These are phyloP conservation scores for Sesbania bispinosa DNA, from an alignment of 306 rosid genomes.

Conservation along the genomic window DNA sequence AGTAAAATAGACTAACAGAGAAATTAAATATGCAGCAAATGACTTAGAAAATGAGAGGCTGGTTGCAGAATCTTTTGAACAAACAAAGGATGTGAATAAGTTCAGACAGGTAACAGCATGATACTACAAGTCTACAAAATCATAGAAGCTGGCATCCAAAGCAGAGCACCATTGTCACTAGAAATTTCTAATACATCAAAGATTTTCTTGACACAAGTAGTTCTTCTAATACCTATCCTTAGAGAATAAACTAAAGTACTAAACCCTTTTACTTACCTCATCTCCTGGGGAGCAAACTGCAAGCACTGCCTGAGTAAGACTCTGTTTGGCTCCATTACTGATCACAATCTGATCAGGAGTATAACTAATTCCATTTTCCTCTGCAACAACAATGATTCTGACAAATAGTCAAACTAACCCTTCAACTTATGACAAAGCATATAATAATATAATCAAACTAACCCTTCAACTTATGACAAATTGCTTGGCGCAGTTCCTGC, in stretches of 20 bases:
- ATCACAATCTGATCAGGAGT: slow-evolving; percentile 80
- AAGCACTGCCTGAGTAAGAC: slow-evolving; percentile 67
- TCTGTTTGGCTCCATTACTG: slow-evolving; percentile 97
- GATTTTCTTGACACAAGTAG: not conserved
- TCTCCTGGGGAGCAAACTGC: slow-evolving; percentile 95
- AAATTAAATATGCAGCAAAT: slow-evolving; percentile 4
- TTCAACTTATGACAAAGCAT: not conserved
- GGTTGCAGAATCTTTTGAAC: not conserved
- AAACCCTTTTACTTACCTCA: slow-evolving; percentile 47
- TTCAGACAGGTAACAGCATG: not conserved
- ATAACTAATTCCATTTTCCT: slow-evolving; percentile 80
- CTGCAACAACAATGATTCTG: slow-evolving; percentile 37
- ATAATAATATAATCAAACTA: not conserved
- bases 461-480: slow-evolving; percentile 87
- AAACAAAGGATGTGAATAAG: slow-evolving; percentile 12
- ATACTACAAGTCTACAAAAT: not conserved
- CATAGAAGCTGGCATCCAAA: not conserved
- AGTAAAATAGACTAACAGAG: not conserved
- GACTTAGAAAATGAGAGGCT: not conserved
- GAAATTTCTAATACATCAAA: not conserved
- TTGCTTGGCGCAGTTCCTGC: slow-evolving; percentile 77
- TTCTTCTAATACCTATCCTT: not conserved
- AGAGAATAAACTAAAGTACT: not conserved
- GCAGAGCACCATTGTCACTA: not conserved
- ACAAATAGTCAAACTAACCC: not conserved